Evolutionary conservation across 78 protist genomes (phyloP), one percentile per base, ranked within the genome.

Genomic region (Polysphondylium violaceum): DNA sequence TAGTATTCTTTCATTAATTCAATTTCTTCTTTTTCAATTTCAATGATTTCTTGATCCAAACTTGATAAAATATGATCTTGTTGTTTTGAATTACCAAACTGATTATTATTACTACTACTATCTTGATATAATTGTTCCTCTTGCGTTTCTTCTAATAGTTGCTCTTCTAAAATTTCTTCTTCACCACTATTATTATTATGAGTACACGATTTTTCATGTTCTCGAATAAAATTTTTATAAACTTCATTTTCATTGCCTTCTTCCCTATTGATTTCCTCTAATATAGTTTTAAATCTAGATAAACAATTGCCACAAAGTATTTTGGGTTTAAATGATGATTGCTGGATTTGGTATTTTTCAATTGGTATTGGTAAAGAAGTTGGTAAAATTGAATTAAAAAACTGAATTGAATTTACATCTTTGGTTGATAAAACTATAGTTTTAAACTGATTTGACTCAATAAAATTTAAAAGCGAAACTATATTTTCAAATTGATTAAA

Each of bases 1-100:
- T 58, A 43, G 44, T 83, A 71, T 31, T 83, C 91, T 35, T 83
- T 51, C 43, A 83, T 67, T 40, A 83, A 44, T 59, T 83, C 73
- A 14, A 55, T 40, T 53, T 83, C 79, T 33, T 41, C 56, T 31
- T 69, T 5, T 55, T 83, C 91, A 8, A 59, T 19, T 41, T 69
- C 63, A 17, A 38, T 17, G 29, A 79, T 44, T 67, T 79, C 69
- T 35, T 31, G 50, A 23, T 79, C 89, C 1, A 76, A 2, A 12
- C 56, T 59, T 74, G 38, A 55, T 36, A 74, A n/a, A n/a, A n/a
- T n/a, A n/a, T n/a, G n/a, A n/a, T n/a, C n/a, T n/a, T n/a, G n/a
- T n/a, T n/a, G n/a, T n/a, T n/a, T n/a, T n/a, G n/a, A n/a, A n/a
- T n/a, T n/a, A n/a, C n/a, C n/a, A n/a, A n/a, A n/a, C n/a, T n/a